phyloP scores from a whole-genome alignment of 441 rosid species.

The Eruca vesicaria region DNA sequence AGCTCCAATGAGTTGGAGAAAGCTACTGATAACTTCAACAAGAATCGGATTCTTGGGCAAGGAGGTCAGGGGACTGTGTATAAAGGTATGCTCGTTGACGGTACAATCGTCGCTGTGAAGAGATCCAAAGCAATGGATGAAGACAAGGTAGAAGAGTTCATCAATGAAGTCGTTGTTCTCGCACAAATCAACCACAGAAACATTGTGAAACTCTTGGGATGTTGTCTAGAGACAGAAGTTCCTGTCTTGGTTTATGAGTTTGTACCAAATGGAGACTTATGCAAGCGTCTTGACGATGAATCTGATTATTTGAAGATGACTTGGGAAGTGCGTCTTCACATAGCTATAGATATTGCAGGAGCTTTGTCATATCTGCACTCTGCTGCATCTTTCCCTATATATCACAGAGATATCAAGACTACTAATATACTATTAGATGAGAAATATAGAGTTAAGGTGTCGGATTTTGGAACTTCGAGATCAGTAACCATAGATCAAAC shows the following conservation, averaged over 20 bases:
- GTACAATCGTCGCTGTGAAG: slow-evolving; percentile 25
- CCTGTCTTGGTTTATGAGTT: slow-evolving; percentile 34
- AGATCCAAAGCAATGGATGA: slow-evolving; percentile 23
- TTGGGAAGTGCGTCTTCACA: slow-evolving; percentile 16
- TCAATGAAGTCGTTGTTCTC: slow-evolving; percentile 33
- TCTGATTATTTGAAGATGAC: slow-evolving; percentile 26
- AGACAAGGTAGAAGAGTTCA: slow-evolving; percentile 32
- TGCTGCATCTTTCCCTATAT: slow-evolving; percentile 27
- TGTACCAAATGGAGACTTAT: slow-evolving; percentile 26
- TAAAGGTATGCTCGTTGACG: slow-evolving; percentile 34
- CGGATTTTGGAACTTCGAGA: slow-evolving; percentile 26
- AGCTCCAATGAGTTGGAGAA: slow-evolving; percentile 37
- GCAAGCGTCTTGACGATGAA: slow-evolving; percentile 19
- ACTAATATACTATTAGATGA: slow-evolving; percentile 29
- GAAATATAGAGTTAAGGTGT: slow-evolving; percentile 20
- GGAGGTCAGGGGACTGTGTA: slow-evolving; percentile 54
- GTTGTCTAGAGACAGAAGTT: slow-evolving; percentile 35
- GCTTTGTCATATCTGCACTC: slow-evolving; percentile 23
- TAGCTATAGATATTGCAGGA: slow-evolving; percentile 16
- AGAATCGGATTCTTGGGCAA: slow-evolving; percentile 37
- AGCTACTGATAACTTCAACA: slow-evolving; percentile 43
- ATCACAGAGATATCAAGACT: slow-evolving; percentile 34
- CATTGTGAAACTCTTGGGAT: slow-evolving; percentile 35
- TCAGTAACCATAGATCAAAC: slow-evolving; percentile 31
- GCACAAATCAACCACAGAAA: slow-evolving; percentile 28